Conservation (phyloP, 106 monocot genomes). For the Allium sativum region DNA sequence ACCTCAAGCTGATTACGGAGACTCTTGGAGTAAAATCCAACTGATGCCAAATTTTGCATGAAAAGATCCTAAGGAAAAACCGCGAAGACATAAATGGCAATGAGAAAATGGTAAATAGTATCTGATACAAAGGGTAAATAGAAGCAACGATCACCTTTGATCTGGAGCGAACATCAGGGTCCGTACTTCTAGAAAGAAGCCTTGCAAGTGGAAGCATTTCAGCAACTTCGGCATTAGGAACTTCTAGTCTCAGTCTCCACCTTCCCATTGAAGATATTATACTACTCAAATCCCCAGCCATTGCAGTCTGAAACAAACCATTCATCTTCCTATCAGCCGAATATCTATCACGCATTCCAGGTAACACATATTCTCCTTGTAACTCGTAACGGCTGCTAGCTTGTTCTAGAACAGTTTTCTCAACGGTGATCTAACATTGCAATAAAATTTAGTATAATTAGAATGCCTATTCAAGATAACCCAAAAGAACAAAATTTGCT, state of each 20-base stretch:
- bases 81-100: conserved; percentile 5
- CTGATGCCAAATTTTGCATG: conserved; percentile 57
- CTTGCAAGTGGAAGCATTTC: conserved; percentile 99
- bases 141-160: conserved; percentile 48
- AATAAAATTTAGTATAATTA: too few relatives aligned
- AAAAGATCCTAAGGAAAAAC: conserved; percentile 48
- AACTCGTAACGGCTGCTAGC: conserved; percentile 83
- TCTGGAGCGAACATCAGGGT: conserved; percentile 90
- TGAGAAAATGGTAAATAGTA: conserved; percentile 1
- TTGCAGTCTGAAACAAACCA: conserved; percentile 56
- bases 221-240: conserved; percentile 90
- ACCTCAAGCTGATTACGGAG: conserved; percentile 77
- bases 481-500: too few relatives aligned
- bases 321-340: conserved; percentile 27
- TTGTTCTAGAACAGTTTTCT: conserved; percentile 92
- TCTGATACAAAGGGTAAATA: neutral
- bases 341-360: conserved; percentile 86
- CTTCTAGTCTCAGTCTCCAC: conserved; percentile 94
- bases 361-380: conserved; percentile 98
- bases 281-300: conserved; percentile 79
- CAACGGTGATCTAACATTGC: conserved; percentile 68
- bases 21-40: conserved; percentile 71
- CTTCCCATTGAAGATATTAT: conserved; percentile 93
- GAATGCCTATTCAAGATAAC: too few relatives aligned
- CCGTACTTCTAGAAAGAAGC: conserved; percentile 92